Evolutionary conservation across 2,329 filamentous ascomycete genomes (phyloP).

Genomic region (Cladophialophora exuberans): DNA sequence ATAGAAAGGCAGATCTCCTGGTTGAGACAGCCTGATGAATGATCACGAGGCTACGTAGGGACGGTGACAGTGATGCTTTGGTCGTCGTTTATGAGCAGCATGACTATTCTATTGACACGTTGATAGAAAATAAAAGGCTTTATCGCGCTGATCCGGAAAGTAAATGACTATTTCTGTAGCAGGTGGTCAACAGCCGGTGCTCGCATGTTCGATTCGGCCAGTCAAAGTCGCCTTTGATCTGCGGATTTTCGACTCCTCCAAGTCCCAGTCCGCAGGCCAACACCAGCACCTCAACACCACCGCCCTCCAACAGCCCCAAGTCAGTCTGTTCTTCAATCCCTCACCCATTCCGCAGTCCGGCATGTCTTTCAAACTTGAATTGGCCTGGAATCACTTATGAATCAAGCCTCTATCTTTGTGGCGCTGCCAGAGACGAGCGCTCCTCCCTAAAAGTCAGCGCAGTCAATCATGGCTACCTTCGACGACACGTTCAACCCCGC

Average conservation of each 20-base stretch:
- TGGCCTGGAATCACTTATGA: background rate
- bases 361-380: background rate
- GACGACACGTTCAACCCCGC: conserved; percentile 39
- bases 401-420: background rate
- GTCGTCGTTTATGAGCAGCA: background rate
- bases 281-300: too few species aligned
- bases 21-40: conserved; percentile 6
- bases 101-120: background rate
- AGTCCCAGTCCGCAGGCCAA: too few species aligned
- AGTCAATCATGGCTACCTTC: conserved; percentile 29
- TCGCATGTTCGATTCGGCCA: too few species aligned
- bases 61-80: background rate
- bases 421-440: conserved; percentile 12
- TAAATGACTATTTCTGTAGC: too few species aligned
- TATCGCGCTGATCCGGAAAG: too few species aligned
- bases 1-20: background rate
- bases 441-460: background rate
- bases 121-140: too few species aligned
- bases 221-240: too few species aligned
- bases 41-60: conserved; percentile 9
- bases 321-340: background rate
- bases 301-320: too few species aligned
- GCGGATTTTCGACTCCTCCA: too few species aligned
- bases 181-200: too few species aligned
- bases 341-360: background rate